A percentile compares a stretch with the other conserved stretches of the same genome.
phyloP scores from a whole-genome alignment of 1,284 basidiomycete species.

The Grifola frondosa region DNA sequence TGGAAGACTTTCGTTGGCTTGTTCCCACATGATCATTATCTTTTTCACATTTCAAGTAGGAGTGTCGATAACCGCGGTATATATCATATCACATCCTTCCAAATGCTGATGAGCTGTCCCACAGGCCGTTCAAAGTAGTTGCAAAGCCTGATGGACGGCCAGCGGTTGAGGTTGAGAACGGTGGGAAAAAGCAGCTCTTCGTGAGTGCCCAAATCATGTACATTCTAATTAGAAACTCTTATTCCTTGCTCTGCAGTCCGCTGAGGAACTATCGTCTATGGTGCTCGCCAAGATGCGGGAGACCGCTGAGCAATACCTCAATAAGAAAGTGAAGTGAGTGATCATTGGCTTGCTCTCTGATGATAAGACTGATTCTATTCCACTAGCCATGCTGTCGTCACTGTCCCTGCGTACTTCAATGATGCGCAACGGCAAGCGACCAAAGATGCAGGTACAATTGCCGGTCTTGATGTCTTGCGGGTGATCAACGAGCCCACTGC shows the following conservation, averaged over 20 bases:
- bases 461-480: constrained; percentile 94
- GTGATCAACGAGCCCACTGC: constrained; percentile 99
- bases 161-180: constrained; percentile 79
- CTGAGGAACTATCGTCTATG: constrained; percentile 85
- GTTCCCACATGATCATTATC: constrained; percentile 1
- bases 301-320: constrained; percentile 90
- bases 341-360: background rate
- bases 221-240: background rate
- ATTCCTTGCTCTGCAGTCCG: constrained; percentile 44
- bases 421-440: constrained; percentile 99
- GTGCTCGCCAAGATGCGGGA: constrained; percentile 93
- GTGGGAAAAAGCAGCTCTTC: constrained; percentile 63
- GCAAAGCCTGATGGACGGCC: constrained; percentile 69
- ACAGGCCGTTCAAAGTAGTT: constrained; percentile 83
- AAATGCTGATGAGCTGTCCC: background rate
- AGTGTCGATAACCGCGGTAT: too few relatives aligned
- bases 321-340: constrained; percentile 91
- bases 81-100: background rate
- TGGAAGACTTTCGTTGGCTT: background rate
- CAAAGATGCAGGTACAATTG: constrained; percentile 96
- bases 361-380: background rate
- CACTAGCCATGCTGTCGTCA: constrained; percentile 78
- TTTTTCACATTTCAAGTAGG: constrained; percentile 4
- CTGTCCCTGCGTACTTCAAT: constrained; percentile 98
- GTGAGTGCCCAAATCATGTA: constrained; percentile 42